phyloP scores from a whole-genome alignment of 2,329 filamentous ascomycete species.

The Scortechinia acanthostroma region DNA sequence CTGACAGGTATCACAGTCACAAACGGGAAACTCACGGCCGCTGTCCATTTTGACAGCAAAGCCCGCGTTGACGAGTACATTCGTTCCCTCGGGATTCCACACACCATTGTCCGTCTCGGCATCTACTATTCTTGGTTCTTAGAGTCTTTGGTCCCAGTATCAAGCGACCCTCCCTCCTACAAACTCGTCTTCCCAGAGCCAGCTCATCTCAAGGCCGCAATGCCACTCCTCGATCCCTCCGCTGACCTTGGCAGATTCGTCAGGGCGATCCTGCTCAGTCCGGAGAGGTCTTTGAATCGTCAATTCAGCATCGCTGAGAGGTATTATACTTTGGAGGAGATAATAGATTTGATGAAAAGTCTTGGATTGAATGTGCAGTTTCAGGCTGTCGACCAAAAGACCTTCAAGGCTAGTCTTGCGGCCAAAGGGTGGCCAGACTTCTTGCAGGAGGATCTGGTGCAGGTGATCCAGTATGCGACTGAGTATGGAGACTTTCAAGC shows the following conservation, averaged over 20 bases:
- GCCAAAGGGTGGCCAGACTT: too few relatives aligned
- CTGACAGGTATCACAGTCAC: slow-evolving; percentile 15
- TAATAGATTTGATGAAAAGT: too few relatives aligned
- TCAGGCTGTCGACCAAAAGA: too few relatives aligned
- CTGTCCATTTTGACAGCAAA: slow-evolving; percentile 49
- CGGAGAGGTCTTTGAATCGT: slow-evolving; percentile 21
- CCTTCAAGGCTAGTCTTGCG: too few relatives aligned
- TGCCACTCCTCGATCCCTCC: slow-evolving; percentile 26
- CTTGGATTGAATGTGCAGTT: too few relatives aligned
- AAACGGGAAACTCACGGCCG: slow-evolving; percentile 26
- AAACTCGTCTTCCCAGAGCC: slow-evolving; percentile 16
- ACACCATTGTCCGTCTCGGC: slow-evolving; percentile 42
- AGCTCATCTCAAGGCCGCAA: slow-evolving; percentile 15
- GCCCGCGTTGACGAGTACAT: slow-evolving; percentile 46
- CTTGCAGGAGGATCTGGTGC: too few relatives aligned
- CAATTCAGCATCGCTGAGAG: slow-evolving; percentile 30
- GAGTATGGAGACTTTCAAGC: too few relatives aligned
- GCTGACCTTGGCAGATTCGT: slow-evolving; percentile 32
- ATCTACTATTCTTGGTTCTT: slow-evolving; percentile 29
- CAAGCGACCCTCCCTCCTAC: slow-evolving; percentile 17
- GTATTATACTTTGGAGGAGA: slow-evolving; percentile 27
- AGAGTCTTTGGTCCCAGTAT: too few relatives aligned
- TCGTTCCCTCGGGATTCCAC: slow-evolving; percentile 32
- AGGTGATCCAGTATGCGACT: too few relatives aligned
- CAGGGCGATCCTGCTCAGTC: slow-evolving; percentile 21